phyloP scores from a whole-genome alignment of 176 grass and related monocot genomes.

The Oryza glaberrima region DNA sequence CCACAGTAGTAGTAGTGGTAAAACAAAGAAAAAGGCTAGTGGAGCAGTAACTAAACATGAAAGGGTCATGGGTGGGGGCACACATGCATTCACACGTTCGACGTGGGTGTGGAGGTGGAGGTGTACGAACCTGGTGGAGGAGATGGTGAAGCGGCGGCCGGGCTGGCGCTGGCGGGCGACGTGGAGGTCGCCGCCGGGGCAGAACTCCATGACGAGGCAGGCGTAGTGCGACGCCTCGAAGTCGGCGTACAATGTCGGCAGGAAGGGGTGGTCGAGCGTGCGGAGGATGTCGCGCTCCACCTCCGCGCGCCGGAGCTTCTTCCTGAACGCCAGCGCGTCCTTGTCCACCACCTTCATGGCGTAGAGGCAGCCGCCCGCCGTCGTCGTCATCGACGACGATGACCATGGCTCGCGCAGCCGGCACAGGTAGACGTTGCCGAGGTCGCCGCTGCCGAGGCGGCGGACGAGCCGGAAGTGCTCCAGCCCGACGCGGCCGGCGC shows the following conservation, averaged over 20 bases:
- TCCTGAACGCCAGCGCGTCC: constrained; percentile 77
- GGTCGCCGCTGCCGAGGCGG: constrained; percentile 83
- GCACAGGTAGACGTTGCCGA: constrained; percentile 90
- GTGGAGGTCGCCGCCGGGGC: constrained; percentile 85
- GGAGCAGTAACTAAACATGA: neutral
- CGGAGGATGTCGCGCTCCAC: constrained; percentile 86
- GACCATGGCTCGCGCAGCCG: constrained; percentile 61
- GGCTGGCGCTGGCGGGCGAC: constrained; percentile 79
- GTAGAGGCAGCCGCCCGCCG: constrained; percentile 49
- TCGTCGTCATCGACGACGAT: neutral
- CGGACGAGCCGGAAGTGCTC: constrained; percentile 90
- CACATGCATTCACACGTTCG: neutral
- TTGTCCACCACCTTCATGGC: constrained; percentile 94
- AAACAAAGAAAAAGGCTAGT: constrained; percentile 5
- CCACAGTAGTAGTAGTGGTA: neutral
- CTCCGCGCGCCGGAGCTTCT: constrained; percentile 84
- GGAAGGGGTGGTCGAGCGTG: constrained; percentile 80
- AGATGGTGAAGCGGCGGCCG: constrained; percentile 60
- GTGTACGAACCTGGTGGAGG: constrained; percentile 51
- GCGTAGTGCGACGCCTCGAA: constrained; percentile 90
- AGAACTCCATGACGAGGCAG: constrained; percentile 96
- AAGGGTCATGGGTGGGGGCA: neutral
- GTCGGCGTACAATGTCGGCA: constrained; percentile 87
- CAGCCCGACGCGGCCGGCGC: constrained; percentile 53
- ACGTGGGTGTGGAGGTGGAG: neutral